A percentile compares a stretch with the other conserved stretches of the same genome.
phyloP scores from a whole-genome alignment of 2,329 filamentous ascomycete genomes.

The Aureobasidium sp. region DNA sequence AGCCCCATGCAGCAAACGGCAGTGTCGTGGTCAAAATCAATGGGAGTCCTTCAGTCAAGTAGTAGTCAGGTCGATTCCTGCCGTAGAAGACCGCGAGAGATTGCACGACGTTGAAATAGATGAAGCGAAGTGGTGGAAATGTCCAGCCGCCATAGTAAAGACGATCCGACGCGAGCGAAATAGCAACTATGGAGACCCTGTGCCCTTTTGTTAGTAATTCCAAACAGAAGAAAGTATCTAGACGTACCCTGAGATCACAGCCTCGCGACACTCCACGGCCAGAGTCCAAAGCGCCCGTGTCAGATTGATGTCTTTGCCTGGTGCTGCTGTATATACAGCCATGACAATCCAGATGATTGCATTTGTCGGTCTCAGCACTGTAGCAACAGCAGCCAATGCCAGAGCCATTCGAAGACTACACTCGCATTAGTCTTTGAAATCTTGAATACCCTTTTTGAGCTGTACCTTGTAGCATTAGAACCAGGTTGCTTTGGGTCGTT shows the following conservation, averaged over 20 bases:
- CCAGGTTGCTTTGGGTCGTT: slow-evolving; percentile 3
- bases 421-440: not conserved
- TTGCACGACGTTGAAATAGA: slow-evolving; percentile 85
- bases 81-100: slow-evolving; percentile 91
- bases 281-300: not conserved
- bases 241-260: slow-evolving; percentile 9
- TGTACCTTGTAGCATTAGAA: slow-evolving; percentile 3
- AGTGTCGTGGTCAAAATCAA: slow-evolving; percentile 76
- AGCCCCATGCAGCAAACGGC: slow-evolving; percentile 63
- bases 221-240: not conserved
- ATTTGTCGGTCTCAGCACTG: slow-evolving; percentile 85
- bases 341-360: slow-evolving; percentile 63
- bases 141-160: slow-evolving; percentile 80
- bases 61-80: slow-evolving; percentile 85
- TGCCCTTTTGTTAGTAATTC: not conserved
- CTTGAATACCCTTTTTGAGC: too few relatives aligned
- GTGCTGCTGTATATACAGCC: slow-evolving; percentile 1
- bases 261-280: slow-evolving; percentile 1
- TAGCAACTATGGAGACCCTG: slow-evolving; percentile 44
- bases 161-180: slow-evolving; percentile 64
- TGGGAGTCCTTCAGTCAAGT: slow-evolving; percentile 81
- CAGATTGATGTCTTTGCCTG: not conserved
- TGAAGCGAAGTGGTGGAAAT: slow-evolving; percentile 78
- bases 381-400: slow-evolving; percentile 62
- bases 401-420: slow-evolving; percentile 3